Percentiles rank a stretch among this genome's conserved stretches.
Evolutionary conservation across 345 rosid species (phyloP).

Genomic region (Passiflora organensis): DNA sequence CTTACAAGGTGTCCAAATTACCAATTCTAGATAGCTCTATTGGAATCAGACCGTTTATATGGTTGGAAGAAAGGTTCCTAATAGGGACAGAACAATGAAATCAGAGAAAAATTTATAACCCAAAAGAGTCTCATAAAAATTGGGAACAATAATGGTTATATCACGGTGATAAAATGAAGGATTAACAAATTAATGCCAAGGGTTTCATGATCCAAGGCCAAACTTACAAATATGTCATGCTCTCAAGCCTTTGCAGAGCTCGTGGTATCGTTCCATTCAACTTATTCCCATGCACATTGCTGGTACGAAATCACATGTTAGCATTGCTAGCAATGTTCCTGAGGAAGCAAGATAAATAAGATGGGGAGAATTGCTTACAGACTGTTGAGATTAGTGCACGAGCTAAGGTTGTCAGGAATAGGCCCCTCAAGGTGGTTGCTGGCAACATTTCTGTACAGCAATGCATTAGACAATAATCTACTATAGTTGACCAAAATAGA

Average conservation of each 20-base stretch:
- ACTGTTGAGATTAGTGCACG: conserved; percentile 84
- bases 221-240: conserved; percentile 86
- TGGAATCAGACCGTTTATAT: conserved; percentile 68
- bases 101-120: not conserved
- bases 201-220: not conserved
- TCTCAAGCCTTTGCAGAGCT: conserved; percentile 77
- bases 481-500: not conserved
- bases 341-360: not conserved
- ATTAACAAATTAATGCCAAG: not conserved
- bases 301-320: conserved; percentile 26
- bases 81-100: not conserved
- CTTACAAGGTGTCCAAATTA: conserved; percentile 90
- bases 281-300: conserved; percentile 83
- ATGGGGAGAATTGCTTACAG: conserved; percentile 43
- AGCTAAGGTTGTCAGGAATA: conserved; percentile 79
- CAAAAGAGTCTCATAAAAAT: too few species aligned
- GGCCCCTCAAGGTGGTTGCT: conserved; percentile 78
- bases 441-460: conserved; percentile 65
- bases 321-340: not conserved
- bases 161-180: too few species aligned
- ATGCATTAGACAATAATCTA: conserved; percentile 1
- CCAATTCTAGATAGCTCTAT: conserved; percentile 88
- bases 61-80: conserved; percentile 84
- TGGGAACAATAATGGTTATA: too few species aligned
- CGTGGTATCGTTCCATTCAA: conserved; percentile 72